Conservation (phyloP, 2,329 filamentous ascomycete genomes). For the Fusarium ramigenum region DNA sequence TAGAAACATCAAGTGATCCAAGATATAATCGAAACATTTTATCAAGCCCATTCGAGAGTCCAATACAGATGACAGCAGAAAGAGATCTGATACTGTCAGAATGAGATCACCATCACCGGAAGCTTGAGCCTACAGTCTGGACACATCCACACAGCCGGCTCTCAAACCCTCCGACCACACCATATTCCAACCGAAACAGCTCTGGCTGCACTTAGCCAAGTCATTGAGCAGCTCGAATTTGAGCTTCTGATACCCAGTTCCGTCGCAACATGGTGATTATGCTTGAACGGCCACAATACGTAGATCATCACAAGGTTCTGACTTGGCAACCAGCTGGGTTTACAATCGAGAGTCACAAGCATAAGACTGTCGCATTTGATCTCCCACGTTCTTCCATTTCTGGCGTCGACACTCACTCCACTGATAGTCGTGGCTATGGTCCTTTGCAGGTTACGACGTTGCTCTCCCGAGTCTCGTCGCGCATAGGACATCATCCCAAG, state of each 20-base stretch:
- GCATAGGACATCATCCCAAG: slow-evolving; percentile 41
- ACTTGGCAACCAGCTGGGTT: background rate
- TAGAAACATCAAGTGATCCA: background rate
- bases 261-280: background rate
- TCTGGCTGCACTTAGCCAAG: background rate
- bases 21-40: rapidly evolving
- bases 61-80: background rate
- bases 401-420: background rate
- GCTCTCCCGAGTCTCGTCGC: slow-evolving; percentile 34
- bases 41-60: background rate
- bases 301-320: background rate
- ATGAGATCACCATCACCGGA: background rate
- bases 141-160: background rate
- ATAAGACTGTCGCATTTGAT: no score
- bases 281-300: background rate
- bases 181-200: background rate
- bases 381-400: background rate
- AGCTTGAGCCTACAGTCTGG: background rate
- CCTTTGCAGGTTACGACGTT: slow-evolving; percentile 35
- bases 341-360: background rate
- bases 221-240: background rate
- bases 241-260: background rate
- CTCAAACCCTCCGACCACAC: background rate
- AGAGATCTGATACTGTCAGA: background rate
- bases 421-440: background rate